Evolutionary conservation across 2,329 filamentous ascomycete genomes (phyloP), one percentile per base, ranked within the genome.

Genomic region (Venturia effusa): DNA sequence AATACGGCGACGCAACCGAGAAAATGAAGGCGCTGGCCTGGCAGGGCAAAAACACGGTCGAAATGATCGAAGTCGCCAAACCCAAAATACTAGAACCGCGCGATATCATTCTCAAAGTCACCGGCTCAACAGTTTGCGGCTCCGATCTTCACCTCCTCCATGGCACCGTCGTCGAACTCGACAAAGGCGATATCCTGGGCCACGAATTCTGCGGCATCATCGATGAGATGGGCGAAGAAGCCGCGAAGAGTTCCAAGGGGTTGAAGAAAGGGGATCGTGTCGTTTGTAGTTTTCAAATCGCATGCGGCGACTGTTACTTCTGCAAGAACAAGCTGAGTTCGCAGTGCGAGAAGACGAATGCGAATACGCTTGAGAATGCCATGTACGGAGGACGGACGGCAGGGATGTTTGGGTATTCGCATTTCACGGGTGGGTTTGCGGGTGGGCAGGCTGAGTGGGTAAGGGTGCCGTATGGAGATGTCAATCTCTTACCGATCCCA

Each of bases 391-490:
- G 85, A 1, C 81, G 85, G 61, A 92, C 90, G 4, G 83, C 89
- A 0, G 91, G 62, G 22, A 64, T 80, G 75, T 83, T 83, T 66
- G 81, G 81, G 1, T 83, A 83, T 72, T 78, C 74, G 15, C 81
- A 91, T 71, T 90, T 96, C 71, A 92, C 89, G 0, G 91, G 90
- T 7, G 92, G 92, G 0, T 96, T 93, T 71, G 90, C 90, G 0
- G 90, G 92, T 60, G 91, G 91, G 0, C 92, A 96, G 74, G 88
- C 90, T 4, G 92, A 96, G 76, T 96, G 91, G 70, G 87, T 92
- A 0, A 84, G 91, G 8, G 90, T 95, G 8, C 90, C 92, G 0
- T 83, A 86, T 37, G 91, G 85, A 34, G 88, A 94, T 69, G 86
- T 90, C 66, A 96, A 96, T 71, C 79, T 96, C 27, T 80, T 96